Evolutionary conservation across 2,329 filamentous ascomycete genomes (phyloP), one percentile per base, ranked within the genome.

Genomic region (Sporothrix dimorphospora): DNA sequence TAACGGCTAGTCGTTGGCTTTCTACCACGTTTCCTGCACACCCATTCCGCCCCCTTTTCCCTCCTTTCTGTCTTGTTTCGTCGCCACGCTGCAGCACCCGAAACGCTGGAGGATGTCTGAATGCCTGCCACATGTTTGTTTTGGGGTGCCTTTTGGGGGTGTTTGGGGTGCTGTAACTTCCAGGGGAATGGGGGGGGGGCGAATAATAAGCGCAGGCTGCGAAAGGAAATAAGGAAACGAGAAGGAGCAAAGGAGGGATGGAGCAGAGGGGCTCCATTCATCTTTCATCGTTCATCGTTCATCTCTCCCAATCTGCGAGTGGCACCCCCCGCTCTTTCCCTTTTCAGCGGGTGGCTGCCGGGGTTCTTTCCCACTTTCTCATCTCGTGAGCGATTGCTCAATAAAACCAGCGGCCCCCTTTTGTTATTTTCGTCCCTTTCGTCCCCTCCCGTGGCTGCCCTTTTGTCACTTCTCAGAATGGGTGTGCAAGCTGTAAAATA

Each of bases 11-110:
- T 19, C 49, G 24, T 49, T 66, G 63, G 49, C 49, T 38, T 24
- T 55, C 19, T 63, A n/a, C 68, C 68, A 70, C 68, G 68, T 70
- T 70, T 70, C 53, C 27, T 16, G 12, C 27, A 57, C 68, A 57
- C 53, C 61, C 21, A 19, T 34, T 24, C 63, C 24, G 24, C 42
- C 55, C 40, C 68, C 19, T 51, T 47, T 47, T 34, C 19, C 38
- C 14, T 57, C 12, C 12, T n/a, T 40, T 65, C n/a, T 34, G 42
- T 51, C 65, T 63, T 67, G 65, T 67, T 67, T 67, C 65, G 65
- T 45, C 21, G 45, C 65, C 65, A 51, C 45, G 24, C 65, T 51
- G 19, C 42, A 49, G 45, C 63, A 53, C 27, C 65, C 65, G 65
- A 67, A 67, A 51, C 42, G 4, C 27, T 38, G 45, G 8, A 45